Percentiles rank a stretch among this genome's conserved stretches.
phyloP scores from a whole-genome alignment of 2,329 filamentous ascomycete species.

The Cercospora nicotianae region DNA sequence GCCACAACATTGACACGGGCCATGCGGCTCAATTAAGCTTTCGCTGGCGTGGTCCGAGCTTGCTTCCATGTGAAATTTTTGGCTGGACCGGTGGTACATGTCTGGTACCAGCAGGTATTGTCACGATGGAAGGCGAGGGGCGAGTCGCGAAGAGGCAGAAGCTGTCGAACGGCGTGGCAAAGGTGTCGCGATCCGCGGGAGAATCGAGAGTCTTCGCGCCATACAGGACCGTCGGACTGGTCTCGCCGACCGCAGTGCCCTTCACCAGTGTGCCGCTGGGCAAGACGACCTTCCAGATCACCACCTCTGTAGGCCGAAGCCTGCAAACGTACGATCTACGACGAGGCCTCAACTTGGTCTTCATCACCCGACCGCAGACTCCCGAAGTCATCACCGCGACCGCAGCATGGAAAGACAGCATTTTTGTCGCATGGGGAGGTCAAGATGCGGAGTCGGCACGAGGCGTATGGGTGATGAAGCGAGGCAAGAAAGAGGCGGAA shows the following conservation, averaged over 20 bases:
- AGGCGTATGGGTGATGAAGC: slow-evolving; percentile 88
- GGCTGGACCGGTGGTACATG: neutral
- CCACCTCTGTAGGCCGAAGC: slow-evolving; percentile 84
- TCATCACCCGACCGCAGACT: slow-evolving; percentile 88
- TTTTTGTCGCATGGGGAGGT: slow-evolving; percentile 88
- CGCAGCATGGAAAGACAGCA: slow-evolving; percentile 78
- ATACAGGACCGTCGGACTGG: slow-evolving; percentile 89
- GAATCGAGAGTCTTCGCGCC: slow-evolving; percentile 85
- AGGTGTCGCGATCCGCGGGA: slow-evolving; percentile 29
- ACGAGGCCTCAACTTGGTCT: slow-evolving; percentile 85
- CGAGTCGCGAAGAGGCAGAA: slow-evolving; percentile 69
- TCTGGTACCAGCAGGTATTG: neutral
- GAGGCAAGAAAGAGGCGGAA: slow-evolving; percentile 80
- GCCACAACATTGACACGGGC: neutral
- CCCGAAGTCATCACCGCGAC: slow-evolving; percentile 83
- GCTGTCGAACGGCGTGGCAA: slow-evolving; percentile 41
- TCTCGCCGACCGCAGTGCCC: slow-evolving; percentile 85
- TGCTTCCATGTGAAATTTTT: slow-evolving; percentile 10
- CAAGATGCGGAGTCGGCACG: slow-evolving; percentile 52
- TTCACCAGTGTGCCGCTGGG: slow-evolving; percentile 87
- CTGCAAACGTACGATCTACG: slow-evolving; percentile 95
- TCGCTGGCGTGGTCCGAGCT: neutral
- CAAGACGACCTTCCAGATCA: slow-evolving; percentile 95
- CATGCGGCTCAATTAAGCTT: slow-evolving; percentile 9
- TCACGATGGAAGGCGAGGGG: slow-evolving; percentile 24